Evolutionary conservation across 164 flowering plant genomes (phyloP), one percentile per base, ranked within the genome.

Genomic region (Chimonanthus salicifolius): DNA sequence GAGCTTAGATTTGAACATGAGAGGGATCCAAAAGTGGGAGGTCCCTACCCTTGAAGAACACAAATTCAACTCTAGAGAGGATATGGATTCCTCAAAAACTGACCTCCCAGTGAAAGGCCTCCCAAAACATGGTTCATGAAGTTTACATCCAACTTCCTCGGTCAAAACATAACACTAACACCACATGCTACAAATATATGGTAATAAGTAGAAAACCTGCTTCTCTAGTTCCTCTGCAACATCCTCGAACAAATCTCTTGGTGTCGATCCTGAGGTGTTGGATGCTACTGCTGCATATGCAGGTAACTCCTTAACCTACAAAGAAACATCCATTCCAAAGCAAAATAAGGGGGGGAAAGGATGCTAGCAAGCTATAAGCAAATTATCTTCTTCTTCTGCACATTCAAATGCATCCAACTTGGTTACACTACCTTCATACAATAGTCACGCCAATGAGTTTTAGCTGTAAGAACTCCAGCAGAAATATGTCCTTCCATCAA

Each of bases 231-330:
- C 99, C 81, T 96, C 98, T 49, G 80, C 73, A 58, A 87, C 88
- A 84, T 92, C 98, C 80, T 96, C 99, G 85, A 94, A 96, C 80
- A 96, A 86, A 80, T 96, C 99, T 79, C 84, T 96, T 9, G 98
- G 94, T 18, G 94, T 88, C 45, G 98, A 96, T 54, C 99, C 99
- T 70, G 95, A 90, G 6, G 85, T 89, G 63, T 94, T 96, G 45
- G 90, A 86, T 64, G 98, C 87, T 72, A 96, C 93, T 67, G 95
- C 98, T 71, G 81, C 76, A 83, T 92, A 96, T 47, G 87, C 86
- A 6, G 89, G 84, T 54, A 83, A 84, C 64, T 94, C 97, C 77
- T 88, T 92, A 67, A 96, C 97, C 98, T 94, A 79, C n/a, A 79
- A 78, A 60, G 13, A 60, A 72, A 67, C 71, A 49, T 68, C 10